Conservation (phyloP, 371 early-diverging fungal genomes). For the Mortierella sp. region DNA sequence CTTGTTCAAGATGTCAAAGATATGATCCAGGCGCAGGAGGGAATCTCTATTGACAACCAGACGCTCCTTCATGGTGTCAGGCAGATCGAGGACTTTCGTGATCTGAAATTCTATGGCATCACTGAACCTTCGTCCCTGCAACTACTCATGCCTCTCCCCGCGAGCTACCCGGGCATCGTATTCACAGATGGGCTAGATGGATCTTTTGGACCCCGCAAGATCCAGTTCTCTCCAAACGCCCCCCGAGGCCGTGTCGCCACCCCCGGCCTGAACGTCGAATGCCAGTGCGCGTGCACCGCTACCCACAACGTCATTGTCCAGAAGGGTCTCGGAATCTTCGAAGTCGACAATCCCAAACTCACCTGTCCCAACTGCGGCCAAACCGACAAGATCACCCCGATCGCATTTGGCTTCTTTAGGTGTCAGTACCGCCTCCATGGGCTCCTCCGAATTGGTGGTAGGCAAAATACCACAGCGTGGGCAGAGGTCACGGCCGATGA, state of each 20-base stretch:
- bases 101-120: too few relatives aligned
- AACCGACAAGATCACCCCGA: neutral
- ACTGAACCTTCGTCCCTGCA: too few relatives aligned
- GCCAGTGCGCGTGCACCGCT: constrained; percentile 22
- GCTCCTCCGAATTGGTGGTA: neutral
- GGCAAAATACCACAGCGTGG: constrained; percentile 22
- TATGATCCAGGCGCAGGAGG: too few relatives aligned
- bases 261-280: constrained; percentile 31
- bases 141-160: too few relatives aligned
- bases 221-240: neutral
- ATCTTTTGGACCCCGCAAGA: neutral
- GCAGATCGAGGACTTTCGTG: too few relatives aligned
- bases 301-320: constrained; percentile 18
- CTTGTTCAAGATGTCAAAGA: too few relatives aligned
- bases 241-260: constrained; percentile 23
- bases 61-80: too few relatives aligned
- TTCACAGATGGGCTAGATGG: constrained; percentile 16
- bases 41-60: too few relatives aligned
- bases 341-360: constrained; percentile 4
- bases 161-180: neutral
- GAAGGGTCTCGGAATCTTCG: constrained; percentile 6
- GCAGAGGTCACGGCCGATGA: neutral
- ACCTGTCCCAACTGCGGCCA: constrained; percentile 23
- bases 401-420: neutral
- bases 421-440: constrained; percentile 38